Conservation (phyloP, 192 early-diverging fungal species). For the Coemansia sp. region DNA sequence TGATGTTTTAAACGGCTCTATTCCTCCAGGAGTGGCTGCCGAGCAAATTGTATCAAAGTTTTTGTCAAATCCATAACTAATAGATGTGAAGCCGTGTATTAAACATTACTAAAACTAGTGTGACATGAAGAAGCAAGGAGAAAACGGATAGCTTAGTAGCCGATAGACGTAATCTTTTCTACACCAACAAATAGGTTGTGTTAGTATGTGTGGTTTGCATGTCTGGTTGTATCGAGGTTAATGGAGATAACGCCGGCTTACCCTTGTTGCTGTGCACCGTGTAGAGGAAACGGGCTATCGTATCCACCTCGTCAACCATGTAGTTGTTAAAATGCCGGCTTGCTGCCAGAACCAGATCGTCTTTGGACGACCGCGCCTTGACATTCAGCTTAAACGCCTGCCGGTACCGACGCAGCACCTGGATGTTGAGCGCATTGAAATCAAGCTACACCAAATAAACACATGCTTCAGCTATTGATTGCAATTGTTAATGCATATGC, state of each 20-base stretch:
- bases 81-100: neutral
- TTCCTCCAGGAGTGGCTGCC: constrained; percentile 33
- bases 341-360: constrained; percentile 48
- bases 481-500: no score
- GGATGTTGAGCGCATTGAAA: constrained; percentile 48
- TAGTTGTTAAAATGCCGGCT: constrained; percentile 43
- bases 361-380: constrained; percentile 55
- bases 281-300: constrained; percentile 56
- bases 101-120: neutral
- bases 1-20: constrained; percentile 14
- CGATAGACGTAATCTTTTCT: neutral
- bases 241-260: neutral
- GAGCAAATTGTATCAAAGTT: constrained; percentile 36
- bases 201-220: neutral
- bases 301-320: constrained; percentile 54
- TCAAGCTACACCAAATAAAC: constrained; percentile 33
- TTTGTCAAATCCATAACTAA: constrained; percentile 7
- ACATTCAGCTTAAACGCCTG: constrained; percentile 56
- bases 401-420: constrained; percentile 52
- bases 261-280: constrained; percentile 51
- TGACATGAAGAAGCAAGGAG: no score
- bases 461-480: neutral
- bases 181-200: neutral
- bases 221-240: neutral
- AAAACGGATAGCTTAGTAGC: neutral